phyloP scores from a whole-genome alignment of 208 protist species.

The Trypanosoma boissoni region DNA sequence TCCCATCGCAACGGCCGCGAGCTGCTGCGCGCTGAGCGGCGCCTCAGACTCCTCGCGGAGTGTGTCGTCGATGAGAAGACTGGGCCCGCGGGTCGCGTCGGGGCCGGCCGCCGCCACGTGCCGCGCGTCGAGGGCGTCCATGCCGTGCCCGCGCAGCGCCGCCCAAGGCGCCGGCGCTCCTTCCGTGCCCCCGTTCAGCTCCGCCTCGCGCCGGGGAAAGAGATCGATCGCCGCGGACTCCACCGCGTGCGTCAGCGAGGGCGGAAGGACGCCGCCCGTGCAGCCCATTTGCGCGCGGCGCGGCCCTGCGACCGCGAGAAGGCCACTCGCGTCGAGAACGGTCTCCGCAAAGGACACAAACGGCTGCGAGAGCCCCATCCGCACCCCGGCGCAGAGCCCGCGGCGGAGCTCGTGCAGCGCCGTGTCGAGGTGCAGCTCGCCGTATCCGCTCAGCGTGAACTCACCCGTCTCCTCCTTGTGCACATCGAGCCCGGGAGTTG shows the following conservation, averaged over 20 bases:
- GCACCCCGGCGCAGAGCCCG: constrained; percentile 49
- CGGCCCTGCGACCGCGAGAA: constrained; percentile 63
- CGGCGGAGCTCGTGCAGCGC: constrained; percentile 96
- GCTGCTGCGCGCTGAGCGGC: constrained; percentile 77
- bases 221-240: constrained; percentile 54
- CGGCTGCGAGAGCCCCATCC: constrained; percentile 92
- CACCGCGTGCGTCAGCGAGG: constrained; percentile 38
- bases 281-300: constrained; percentile 44
- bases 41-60: constrained; percentile 57
- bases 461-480: constrained; percentile 98
- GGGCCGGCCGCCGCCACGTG: constrained; percentile 94
- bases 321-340: constrained; percentile 88
- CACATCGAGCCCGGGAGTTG: constrained; percentile 87
- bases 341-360: constrained; percentile 98
- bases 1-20: constrained; percentile 90
- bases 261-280: constrained; percentile 38
- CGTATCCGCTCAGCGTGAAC: constrained; percentile 96
- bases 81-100: constrained; percentile 88
- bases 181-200: constrained; percentile 4
- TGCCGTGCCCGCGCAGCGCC: constrained; percentile 82
- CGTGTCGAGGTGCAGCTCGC: constrained; percentile 99
- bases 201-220: constrained; percentile 20
- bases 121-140: constrained; percentile 95
- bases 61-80: constrained; percentile 97
- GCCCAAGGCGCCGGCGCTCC: constrained; percentile 38